These are phyloP conservation scores for Tolypocladium nubicola DNA, from an alignment of 2,329 filamentous ascomycete genomes.

Conservation along the genomic window DNA sequence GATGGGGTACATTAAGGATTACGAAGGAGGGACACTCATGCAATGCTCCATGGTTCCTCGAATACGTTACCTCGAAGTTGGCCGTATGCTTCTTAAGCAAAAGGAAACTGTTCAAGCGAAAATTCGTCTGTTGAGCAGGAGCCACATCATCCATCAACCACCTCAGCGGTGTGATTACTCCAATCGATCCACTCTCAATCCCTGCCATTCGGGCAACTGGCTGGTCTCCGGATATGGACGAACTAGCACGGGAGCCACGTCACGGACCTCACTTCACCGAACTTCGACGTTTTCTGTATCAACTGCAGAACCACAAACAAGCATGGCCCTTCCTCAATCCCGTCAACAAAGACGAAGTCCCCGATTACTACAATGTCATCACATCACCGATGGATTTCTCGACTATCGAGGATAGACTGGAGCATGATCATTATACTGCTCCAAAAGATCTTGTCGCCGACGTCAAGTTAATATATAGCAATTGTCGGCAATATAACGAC, in stretches of 20 bases:
- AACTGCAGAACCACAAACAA: conserved; percentile 85
- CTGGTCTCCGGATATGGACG: conserved; percentile 97
- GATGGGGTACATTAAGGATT: conserved; percentile 99
- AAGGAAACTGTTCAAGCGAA: conserved; percentile 93
- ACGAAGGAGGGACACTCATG: conserved; percentile 98
- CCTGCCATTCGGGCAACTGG: conserved; percentile 83
- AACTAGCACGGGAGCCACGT: conserved; percentile 84
- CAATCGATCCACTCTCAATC: conserved; percentile 79
- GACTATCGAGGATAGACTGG: conserved; percentile 92
- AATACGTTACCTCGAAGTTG: conserved; percentile 85
- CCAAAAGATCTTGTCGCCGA: conserved; percentile 91
- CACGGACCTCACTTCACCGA: conserved; percentile 96
- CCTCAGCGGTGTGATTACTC: conserved; percentile 55
- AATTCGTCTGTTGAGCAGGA: conserved; percentile 82
- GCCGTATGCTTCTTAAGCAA: conserved; percentile 92
- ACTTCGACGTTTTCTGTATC: conserved; percentile 83
- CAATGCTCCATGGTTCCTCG: conserved; percentile 95
- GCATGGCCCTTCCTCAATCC: conserved; percentile 93
- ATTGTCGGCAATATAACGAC: conserved; percentile 93
- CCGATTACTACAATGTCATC: conserved; percentile 99
- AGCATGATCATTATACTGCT: conserved; percentile 81
- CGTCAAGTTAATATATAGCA: conserved; percentile 81
- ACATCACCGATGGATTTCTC: conserved; percentile 93
- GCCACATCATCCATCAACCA: conserved; percentile 75
- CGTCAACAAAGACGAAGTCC: conserved; percentile 89